phyloP scores from a whole-genome alignment of 2,329 filamentous ascomycete species.

The Acrocalymma vagum region DNA sequence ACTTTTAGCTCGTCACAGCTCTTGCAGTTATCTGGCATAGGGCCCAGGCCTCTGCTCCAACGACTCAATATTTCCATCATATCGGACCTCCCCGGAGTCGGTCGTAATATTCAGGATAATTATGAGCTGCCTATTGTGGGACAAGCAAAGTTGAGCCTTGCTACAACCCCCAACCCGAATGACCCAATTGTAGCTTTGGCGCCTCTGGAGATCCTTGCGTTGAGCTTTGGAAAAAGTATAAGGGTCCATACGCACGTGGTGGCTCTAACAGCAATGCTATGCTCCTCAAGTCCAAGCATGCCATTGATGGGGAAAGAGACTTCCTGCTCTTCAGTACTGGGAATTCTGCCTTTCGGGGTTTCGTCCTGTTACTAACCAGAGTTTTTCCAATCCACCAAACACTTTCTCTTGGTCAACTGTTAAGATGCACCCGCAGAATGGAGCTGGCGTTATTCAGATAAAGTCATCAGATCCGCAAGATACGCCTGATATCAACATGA shows the following conservation, averaged over 20 bases:
- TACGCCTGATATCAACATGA: conserved; percentile 61
- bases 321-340: conserved; percentile 59
- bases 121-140: conserved; percentile 62
- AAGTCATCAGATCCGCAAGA: conserved; percentile 68
- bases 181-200: conserved; percentile 24
- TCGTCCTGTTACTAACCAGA: conserved; percentile 59
- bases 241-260: conserved; percentile 47
- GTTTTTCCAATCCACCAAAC: conserved; percentile 29
- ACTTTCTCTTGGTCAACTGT: conserved; percentile 58
- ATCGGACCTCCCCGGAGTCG: conserved; percentile 54
- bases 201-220: conserved; percentile 26
- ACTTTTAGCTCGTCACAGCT: conserved; percentile 70
- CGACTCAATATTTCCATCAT: conserved; percentile 61
- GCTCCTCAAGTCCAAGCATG: conserved; percentile 49
- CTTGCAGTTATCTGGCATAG: conserved; percentile 69
- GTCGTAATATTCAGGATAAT: conserved; percentile 32
- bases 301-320: conserved; percentile 58
- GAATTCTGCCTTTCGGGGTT: conserved; percentile 58
- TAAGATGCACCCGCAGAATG: conserved; percentile 69
- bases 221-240: conserved; percentile 24
- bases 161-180: conserved; percentile 6
- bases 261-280: conserved; percentile 60
- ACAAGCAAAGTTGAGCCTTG: conserved; percentile 11
- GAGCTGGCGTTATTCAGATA: conserved; percentile 66
- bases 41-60: conserved; percentile 60